Base-by-base conservation (phyloP, 257 asterid genomes). In the Coffea eugenioides region DNA sequence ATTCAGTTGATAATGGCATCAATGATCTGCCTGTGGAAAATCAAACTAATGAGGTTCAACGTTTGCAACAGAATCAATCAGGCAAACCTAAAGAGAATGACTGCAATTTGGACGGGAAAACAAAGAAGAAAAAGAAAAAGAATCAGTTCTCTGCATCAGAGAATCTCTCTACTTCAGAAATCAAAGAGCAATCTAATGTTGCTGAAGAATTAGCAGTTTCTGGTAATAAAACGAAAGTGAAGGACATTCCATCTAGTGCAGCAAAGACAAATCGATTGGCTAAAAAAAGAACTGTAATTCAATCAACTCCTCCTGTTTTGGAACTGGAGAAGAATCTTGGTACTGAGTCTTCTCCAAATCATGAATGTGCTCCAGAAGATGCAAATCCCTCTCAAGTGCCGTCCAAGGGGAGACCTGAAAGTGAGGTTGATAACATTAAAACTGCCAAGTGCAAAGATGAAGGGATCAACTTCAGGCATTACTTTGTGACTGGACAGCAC, bases 391-490 rank as follows among this genome's bases (percentile, higher is more conserved):
- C 66, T 68, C 62, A 14, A 46, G 82, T 71, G 21, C 71, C 71
- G 49, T 61, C 41, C 52, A 88, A 80, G 74, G 69, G 46, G 80
- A 74, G 77, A 81, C 84, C 83, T 31, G 81, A 73, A 66, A 77
- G 73, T 69, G 81, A 79, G 73, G 74, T 73, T 52, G 78, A 69
- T 74, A 73, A 41, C 27, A 65, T 67, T 14, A 80, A 67, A 80
- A 70, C 71, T 46, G 74, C 83, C 56, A 78, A 80, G 81, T 78
- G 77, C 71, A 82, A 79, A 81, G 78, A 68, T 9, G 88, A 83
- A 76, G 82, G 81, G 49, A 83, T 93, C 69, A 80, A 90, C 86
- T 93, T 93, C 86, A 88, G 85, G 90, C 77, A 83, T 57, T 90
- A 91, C 83, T 90, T 93, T 87, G 77, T 88, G 79, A 82, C 82